These are phyloP conservation scores for Fusarium veterinarium DNA, from an alignment of 2,329 filamentous ascomycete genomes.

Conservation along the genomic window DNA sequence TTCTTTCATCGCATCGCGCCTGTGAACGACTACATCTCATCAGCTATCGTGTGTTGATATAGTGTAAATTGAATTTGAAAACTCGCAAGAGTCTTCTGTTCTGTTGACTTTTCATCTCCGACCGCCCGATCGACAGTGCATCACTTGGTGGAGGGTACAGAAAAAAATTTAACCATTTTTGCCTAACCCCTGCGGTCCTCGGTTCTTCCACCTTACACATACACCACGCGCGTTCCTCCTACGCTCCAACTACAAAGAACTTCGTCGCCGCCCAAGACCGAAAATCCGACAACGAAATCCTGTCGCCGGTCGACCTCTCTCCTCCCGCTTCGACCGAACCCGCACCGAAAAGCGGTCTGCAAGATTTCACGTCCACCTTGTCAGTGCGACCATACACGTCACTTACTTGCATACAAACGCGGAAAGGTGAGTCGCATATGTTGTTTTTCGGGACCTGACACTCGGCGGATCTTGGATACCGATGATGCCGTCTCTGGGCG, in stretches of 20 bases:
- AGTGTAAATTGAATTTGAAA: slow-evolving; percentile 25
- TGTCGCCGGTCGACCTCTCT: slow-evolving; percentile 44
- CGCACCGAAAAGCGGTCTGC: slow-evolving; percentile 28
- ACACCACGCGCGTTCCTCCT: slow-evolving; percentile 10
- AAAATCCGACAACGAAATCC: slow-evolving; percentile 27
- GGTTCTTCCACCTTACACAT: slow-evolving; percentile 19
- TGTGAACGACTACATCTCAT: slow-evolving; percentile 38
- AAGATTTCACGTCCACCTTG: slow-evolving; percentile 20
- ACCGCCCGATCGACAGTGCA: slow-evolving; percentile 26
- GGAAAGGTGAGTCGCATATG: slow-evolving; percentile 37
- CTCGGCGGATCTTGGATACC: slow-evolving; percentile 26
- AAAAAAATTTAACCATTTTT: slow-evolving; percentile 32
- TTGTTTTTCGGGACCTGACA: slow-evolving; percentile 7
- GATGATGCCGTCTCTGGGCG: slow-evolving; percentile 2
- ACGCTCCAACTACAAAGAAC: slow-evolving; percentile 13
- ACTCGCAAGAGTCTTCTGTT: slow-evolving; percentile 17
- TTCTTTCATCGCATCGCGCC: slow-evolving; percentile 22
- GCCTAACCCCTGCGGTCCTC: slow-evolving; percentile 15
- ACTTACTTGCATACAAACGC: slow-evolving; percentile 38
- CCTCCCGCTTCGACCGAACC: slow-evolving; percentile 19
- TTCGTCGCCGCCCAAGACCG: slow-evolving; percentile 12
- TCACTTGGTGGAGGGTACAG: slow-evolving; percentile 28
- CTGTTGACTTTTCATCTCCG: slow-evolving; percentile 9
- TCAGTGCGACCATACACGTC: slow-evolving; percentile 38
- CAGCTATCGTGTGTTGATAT: slow-evolving; percentile 13